Percentiles rank a stretch among this genome's conserved stretches.
Evolutionary conservation across 1,284 basidiomycete genomes (phyloP).

Genomic region (Ceratobasidium sp.): DNA sequence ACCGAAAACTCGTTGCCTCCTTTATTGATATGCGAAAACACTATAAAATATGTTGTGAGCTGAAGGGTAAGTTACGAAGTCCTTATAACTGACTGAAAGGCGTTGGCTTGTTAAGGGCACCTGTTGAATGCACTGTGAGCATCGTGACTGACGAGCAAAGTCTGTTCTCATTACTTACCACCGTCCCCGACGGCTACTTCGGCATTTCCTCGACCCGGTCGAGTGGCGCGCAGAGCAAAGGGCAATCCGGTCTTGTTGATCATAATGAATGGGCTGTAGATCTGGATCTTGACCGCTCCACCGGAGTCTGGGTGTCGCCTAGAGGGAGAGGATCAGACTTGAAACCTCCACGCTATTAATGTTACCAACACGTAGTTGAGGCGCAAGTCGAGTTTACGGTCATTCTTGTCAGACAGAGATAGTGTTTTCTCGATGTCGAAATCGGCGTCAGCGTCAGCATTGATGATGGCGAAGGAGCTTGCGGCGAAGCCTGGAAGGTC

Average conservation of each 20-base stretch:
- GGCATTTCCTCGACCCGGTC: conserved; percentile 49
- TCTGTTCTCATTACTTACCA: conserved; percentile 7
- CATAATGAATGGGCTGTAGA: conserved; percentile 92
- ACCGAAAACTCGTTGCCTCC: conserved; percentile 86
- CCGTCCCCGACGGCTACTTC: conserved; percentile 26
- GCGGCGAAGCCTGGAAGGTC: conserved; percentile 85
- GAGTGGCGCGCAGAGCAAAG: conserved; percentile 76
- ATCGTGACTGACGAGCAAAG: conserved; percentile 22
- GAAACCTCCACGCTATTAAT: not conserved
- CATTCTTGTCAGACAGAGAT: conserved; percentile 75
- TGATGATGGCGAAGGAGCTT: conserved; percentile 98
- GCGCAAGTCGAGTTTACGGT: conserved; percentile 80
- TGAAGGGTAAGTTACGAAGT: conserved; percentile 33
- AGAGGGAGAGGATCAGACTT: conserved; percentile 1
- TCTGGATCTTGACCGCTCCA: conserved; percentile 97
- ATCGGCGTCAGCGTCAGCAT: conserved; percentile 90
- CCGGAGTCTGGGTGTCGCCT: conserved; percentile 90
- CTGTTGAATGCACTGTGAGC: conserved; percentile 49
- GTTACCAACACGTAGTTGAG: conserved; percentile 84
- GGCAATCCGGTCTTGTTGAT: conserved; percentile 94
- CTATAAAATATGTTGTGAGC: conserved; percentile 59
- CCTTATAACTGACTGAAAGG: conserved; percentile 72
- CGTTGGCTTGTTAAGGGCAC: conserved; percentile 62
- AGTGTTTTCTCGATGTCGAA: conserved; percentile 82
- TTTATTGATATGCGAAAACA: conserved; percentile 87